A percentile compares a stretch with the other conserved stretches of the same genome.
Evolutionary conservation across 1,284 basidiomycete genomes (phyloP).

Genomic region (Moniliella sp.): DNA sequence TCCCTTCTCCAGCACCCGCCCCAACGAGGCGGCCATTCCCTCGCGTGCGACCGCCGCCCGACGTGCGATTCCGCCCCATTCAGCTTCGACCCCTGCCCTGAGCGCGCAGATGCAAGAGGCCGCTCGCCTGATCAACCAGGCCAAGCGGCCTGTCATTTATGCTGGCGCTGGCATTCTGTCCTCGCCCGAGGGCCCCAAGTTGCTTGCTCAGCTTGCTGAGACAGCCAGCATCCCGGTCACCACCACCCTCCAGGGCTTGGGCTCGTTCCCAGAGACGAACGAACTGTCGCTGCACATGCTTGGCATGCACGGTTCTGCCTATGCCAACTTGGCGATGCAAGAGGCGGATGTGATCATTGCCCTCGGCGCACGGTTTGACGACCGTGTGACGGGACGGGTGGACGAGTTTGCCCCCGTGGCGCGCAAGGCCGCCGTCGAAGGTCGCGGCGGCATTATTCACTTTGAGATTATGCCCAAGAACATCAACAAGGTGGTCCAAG

Average conservation of each 20-base stretch:
- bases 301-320: slow-evolving; percentile 93
- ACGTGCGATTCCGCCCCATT: slow-evolving; percentile 1
- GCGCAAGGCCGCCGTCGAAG: slow-evolving; percentile 58
- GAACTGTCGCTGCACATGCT: slow-evolving; percentile 76
- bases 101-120: slow-evolving; percentile 61
- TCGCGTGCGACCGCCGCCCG: slow-evolving; percentile 18
- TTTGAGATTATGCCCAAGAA: slow-evolving; percentile 98
- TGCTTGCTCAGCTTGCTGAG: slow-evolving; percentile 59
- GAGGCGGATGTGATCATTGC: slow-evolving; percentile 91
- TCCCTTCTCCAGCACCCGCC: slow-evolving; percentile 67
- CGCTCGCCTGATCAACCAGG: slow-evolving; percentile 69
- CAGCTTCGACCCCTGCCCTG: neutral
- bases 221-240: slow-evolving; percentile 85
- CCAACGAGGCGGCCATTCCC: slow-evolving; percentile 41
- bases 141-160: slow-evolving; percentile 76
- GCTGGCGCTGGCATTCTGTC: slow-evolving; percentile 77
- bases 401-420: slow-evolving; percentile 78
- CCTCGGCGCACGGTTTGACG: slow-evolving; percentile 83
- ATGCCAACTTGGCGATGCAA: slow-evolving; percentile 94
- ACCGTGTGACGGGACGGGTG: slow-evolving; percentile 84
- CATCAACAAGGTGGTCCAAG: slow-evolving; percentile 93
- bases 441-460: slow-evolving; percentile 87
- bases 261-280: slow-evolving; percentile 76
- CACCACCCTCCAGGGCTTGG: slow-evolving; percentile 84
- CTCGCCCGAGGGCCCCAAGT: slow-evolving; percentile 59